Evolutionary conservation across 2,329 filamentous ascomycete species (phyloP).

Genomic region (Leptographium radiaticola): DNA sequence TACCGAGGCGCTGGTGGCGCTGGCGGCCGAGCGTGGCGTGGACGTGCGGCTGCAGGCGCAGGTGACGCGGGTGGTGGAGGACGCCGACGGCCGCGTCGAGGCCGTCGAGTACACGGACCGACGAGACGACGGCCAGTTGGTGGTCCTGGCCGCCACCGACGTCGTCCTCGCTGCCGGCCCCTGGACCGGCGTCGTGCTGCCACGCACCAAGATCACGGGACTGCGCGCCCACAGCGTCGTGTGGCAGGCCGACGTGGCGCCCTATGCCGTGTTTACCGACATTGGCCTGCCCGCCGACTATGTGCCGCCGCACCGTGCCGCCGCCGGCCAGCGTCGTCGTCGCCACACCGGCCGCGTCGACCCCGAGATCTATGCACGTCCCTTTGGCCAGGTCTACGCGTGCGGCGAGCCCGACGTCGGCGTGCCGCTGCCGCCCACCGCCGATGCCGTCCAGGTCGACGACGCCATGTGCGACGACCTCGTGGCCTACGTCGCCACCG

Average conservation of each 20-base stretch:
- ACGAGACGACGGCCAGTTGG: conserved; percentile 11
- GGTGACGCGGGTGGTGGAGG: conserved; percentile 52
- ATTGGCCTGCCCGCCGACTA: conserved; percentile 61
- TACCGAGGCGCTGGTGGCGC: conserved; percentile 66
- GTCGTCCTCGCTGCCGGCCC: conserved; percentile 44
- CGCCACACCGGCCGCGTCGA: conserved; percentile 52
- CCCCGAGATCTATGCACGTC: conserved; percentile 88
- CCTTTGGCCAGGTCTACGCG: conserved; percentile 80
- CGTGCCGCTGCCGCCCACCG: conserved; percentile 61
- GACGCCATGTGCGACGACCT: conserved; percentile 71
- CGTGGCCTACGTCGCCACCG: conserved; percentile 57
- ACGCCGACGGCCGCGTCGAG: conserved; percentile 25
- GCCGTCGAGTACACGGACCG: conserved; percentile 49
- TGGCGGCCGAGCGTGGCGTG: conserved; percentile 58
- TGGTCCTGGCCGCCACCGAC: conserved; percentile 32
- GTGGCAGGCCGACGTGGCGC: conserved; percentile 50
- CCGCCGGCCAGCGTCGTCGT: conserved; percentile 35
- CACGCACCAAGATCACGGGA: conserved; percentile 42
- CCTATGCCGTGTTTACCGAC: conserved; percentile 75
- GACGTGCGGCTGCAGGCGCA: conserved; percentile 52
- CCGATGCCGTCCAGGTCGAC: conserved; percentile 66
- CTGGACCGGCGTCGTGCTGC: conserved; percentile 49
- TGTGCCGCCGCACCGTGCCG: conserved; percentile 34
- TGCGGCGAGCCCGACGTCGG: conserved; percentile 75
- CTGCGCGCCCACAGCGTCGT: conserved; percentile 54